A percentile compares a stretch with the other conserved stretches of the same genome.
Conservation (phyloP, 2,329 filamentous ascomycete genomes). For the Colletotrichum sp. region DNA sequence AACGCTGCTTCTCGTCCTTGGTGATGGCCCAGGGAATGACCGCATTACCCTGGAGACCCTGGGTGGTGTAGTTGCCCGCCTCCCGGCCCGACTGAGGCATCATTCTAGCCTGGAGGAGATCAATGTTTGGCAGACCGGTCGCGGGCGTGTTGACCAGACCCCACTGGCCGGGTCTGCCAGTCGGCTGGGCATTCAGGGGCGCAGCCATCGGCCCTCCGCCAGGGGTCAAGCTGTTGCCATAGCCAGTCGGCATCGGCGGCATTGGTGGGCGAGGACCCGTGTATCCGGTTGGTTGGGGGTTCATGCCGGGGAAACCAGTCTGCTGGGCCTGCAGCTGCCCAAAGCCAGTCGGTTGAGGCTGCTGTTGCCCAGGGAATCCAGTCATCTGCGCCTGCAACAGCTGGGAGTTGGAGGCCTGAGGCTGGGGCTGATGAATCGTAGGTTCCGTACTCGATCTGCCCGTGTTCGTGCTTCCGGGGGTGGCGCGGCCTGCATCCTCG, state of each 20-base stretch:
- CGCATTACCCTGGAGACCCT: conserved; percentile 89
- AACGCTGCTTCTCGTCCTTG: conserved; percentile 97
- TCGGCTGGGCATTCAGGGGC: conserved; percentile 89
- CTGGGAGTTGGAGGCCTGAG: conserved; percentile 75
- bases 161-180: conserved; percentile 93
- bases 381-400: conserved; percentile 72
- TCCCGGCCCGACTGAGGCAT: conserved; percentile 97
- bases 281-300: conserved; percentile 76
- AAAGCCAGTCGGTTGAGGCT: conserved; percentile 49
- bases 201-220: conserved; percentile 66
- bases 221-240: conserved; percentile 59
- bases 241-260: conserved; percentile 79
- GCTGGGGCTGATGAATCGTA: conserved; percentile 72
- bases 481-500: conserved; percentile 68
- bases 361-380: conserved; percentile 64
- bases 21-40: conserved; percentile 98
- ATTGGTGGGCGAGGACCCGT: conserved; percentile 78
- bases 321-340: conserved; percentile 70
- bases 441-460: conserved; percentile 53
- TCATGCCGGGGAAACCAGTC: conserved; percentile 72
- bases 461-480: conserved; percentile 67
- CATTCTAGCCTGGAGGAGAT: conserved; percentile 89
- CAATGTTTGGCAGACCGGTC: conserved; percentile 89
- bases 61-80: conserved; percentile 79
- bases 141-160: conserved; percentile 95